These are phyloP conservation scores for Hyaloscypha bicolor DNA, from an alignment of 495 filamentous ascomycete species.

Conservation along the genomic window DNA sequence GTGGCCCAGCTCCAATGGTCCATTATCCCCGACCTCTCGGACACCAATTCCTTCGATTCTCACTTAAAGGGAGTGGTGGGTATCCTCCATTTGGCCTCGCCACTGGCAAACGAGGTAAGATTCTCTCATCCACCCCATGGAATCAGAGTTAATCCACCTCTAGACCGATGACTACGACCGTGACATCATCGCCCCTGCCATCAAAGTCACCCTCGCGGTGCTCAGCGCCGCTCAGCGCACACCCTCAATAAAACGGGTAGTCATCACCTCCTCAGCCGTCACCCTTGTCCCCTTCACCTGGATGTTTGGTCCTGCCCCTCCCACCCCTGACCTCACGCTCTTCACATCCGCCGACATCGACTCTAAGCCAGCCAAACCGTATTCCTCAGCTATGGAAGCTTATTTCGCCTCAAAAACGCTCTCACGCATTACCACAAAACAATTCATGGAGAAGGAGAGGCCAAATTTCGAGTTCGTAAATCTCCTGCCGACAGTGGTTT, in stretches of 20 bases:
- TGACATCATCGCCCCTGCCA: slow-evolving; percentile 40
- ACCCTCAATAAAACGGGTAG: slow-evolving; percentile 42
- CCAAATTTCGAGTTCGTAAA: slow-evolving; percentile 49
- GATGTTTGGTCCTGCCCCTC: slow-evolving; percentile 34
- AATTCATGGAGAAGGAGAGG: slow-evolving; percentile 44
- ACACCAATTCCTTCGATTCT: slow-evolving; percentile 23
- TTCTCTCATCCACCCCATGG: slow-evolving; percentile 24
- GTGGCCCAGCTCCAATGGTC: slow-evolving; percentile 19
- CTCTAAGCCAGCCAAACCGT: slow-evolving; percentile 15
- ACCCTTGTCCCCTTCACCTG: slow-evolving; percentile 36
- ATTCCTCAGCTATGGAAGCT: slow-evolving; percentile 26
- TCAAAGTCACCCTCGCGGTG: slow-evolving; percentile 40
- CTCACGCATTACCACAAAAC: slow-evolving; percentile 45
- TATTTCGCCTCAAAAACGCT: slow-evolving; percentile 34
- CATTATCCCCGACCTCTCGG: slow-evolving; percentile 24
- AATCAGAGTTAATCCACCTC: slow-evolving; percentile 17
- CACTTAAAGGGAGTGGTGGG: slow-evolving; percentile 18
- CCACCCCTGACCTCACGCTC: slow-evolving; percentile 29
- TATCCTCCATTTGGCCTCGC: slow-evolving; percentile 49
- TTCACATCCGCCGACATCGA: slow-evolving; percentile 30
- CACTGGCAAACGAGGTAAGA: slow-evolving; percentile 25
- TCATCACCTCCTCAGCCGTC: slow-evolving; percentile 46
- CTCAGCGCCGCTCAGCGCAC: slow-evolving; percentile 41
- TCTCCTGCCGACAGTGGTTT: slow-evolving; percentile 47
- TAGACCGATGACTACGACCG: slow-evolving; percentile 28